Evolutionary conservation across 73 alveolate species (phyloP).

Genomic region (Blepharisma stoltei): DNA sequence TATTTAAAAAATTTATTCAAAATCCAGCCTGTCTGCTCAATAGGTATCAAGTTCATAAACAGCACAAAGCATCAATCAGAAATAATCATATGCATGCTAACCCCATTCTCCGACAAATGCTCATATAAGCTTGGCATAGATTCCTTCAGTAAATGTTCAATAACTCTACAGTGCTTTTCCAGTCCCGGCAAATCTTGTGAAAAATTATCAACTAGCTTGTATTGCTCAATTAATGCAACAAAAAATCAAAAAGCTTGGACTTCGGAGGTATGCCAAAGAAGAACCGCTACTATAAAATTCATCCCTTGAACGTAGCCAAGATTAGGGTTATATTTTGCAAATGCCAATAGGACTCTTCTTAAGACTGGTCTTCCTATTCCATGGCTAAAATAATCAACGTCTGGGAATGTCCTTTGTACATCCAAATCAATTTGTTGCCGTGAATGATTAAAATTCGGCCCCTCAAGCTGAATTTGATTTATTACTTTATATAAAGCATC

Average conservation of each 20-base stretch:
- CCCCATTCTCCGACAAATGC: constrained; percentile 9
- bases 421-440: constrained; percentile 11
- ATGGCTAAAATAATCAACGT: not conserved
- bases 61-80: constrained; percentile 11
- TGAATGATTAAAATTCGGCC: not conserved
- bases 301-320: constrained; percentile 23
- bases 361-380: not conserved
- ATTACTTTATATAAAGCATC: not conserved
- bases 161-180: constrained; percentile 8
- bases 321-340: constrained; percentile 13
- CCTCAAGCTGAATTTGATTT: not conserved
- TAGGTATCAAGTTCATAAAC: not conserved
- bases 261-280: not conserved
- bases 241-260: not conserved
- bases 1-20: not conserved
- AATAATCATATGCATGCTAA: not conserved
- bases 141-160: not conserved
- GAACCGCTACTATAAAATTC: constrained; percentile 11
- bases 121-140: not conserved
- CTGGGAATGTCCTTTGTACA: constrained; percentile 17
- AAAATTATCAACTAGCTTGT: constrained; percentile 7
- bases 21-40: not conserved
- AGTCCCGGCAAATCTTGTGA: constrained; percentile 13
- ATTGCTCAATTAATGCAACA: not conserved
- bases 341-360: not conserved